Percentiles rank a stretch among this genome's conserved stretches.
phyloP scores from a whole-genome alignment of 768 basidiomycete species.

The Multifurca ochricompacta region DNA sequence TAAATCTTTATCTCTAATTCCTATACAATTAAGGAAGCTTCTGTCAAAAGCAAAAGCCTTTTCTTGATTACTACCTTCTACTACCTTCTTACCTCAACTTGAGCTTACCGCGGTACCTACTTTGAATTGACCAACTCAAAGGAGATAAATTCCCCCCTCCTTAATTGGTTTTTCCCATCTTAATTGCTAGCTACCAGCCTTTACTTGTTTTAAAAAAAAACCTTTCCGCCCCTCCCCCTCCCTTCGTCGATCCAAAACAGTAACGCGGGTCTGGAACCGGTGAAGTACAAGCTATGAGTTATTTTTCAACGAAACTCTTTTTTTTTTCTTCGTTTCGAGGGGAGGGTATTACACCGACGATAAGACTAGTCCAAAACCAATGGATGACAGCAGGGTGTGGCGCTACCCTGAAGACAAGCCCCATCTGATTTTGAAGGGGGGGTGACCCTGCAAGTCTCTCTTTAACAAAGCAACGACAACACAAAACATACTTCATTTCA shows the following conservation, averaged over 20 bases:
- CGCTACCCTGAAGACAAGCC: background rate
- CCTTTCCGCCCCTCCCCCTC: background rate
- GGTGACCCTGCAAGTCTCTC: conserved; percentile 2
- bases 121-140: background rate
- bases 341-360: background rate
- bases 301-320: too few species aligned
- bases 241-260: background rate
- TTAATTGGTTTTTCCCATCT: background rate
- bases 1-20: background rate
- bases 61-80: background rate
- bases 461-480: too few species aligned
- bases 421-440: background rate
- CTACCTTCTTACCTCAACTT: background rate
- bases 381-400: background rate
- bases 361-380: too few species aligned
- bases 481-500: background rate
- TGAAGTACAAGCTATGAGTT: background rate
- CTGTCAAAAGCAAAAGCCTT: background rate
- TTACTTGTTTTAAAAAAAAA: too few species aligned
- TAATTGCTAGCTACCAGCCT: conserved; percentile 3
- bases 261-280: background rate
- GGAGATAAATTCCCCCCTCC: conserved; percentile 2
- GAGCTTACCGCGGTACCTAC: background rate
- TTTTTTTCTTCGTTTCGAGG: background rate
- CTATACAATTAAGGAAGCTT: background rate